phyloP scores from a whole-genome alignment of 1,284 basidiomycete species.

The Mycena citricolor region DNA sequence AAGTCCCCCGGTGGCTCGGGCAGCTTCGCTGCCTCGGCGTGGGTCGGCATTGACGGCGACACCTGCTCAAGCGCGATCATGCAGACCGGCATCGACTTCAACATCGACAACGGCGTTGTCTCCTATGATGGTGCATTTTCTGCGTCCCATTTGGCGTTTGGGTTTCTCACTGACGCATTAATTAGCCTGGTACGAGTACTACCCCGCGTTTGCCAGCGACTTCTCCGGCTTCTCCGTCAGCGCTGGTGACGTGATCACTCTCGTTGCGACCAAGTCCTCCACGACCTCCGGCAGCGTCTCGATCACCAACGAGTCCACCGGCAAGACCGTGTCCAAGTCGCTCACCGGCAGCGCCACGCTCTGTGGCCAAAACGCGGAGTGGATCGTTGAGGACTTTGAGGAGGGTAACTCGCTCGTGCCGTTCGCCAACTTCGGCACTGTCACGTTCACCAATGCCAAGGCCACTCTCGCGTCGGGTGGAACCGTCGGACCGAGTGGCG shows the following conservation, averaged over 20 bases:
- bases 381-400: constrained; percentile 42
- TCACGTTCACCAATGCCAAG: constrained; percentile 27
- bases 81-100: constrained; percentile 28
- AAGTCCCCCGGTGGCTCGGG: constrained; percentile 13
- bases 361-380: constrained; percentile 36
- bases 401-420: constrained; percentile 33
- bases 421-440: constrained; percentile 39
- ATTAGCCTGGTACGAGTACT: constrained; percentile 44
- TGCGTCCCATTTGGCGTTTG: too few species aligned
- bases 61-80: constrained; percentile 27
- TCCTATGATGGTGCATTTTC: constrained; percentile 21
- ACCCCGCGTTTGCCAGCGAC: constrained; percentile 35
- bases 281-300: constrained; percentile 13
- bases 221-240: constrained; percentile 32
- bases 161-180: too few species aligned
- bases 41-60: constrained; percentile 31
- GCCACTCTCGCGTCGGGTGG: constrained; percentile 23
- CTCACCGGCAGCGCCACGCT: constrained; percentile 33
- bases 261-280: constrained; percentile 14
- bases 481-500: constrained; percentile 25
- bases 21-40: constrained; percentile 32
- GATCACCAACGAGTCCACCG: constrained; percentile 19
- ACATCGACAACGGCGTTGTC: constrained; percentile 11
- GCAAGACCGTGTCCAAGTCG: constrained; percentile 34
- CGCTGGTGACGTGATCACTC: constrained; percentile 29